Evolutionary conservation across 2,329 filamentous ascomycete species (phyloP).

Genomic region (Diaporthe citrichinensis): DNA sequence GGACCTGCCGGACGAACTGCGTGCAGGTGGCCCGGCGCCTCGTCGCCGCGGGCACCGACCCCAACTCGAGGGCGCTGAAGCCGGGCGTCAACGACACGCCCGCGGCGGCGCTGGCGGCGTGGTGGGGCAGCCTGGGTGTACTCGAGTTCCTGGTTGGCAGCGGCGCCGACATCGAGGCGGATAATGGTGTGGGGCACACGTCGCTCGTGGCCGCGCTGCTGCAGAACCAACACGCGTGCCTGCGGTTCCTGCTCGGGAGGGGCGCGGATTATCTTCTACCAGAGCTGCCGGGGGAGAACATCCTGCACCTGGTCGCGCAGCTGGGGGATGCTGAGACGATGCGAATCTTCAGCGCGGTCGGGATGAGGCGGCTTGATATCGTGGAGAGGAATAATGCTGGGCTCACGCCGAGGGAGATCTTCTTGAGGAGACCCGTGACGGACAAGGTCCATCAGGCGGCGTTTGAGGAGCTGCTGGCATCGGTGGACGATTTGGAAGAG

Average conservation of each 20-base stretch:
- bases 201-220: constrained; percentile 10
- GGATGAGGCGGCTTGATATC: not conserved
- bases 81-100: constrained; percentile 16
- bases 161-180: constrained; percentile 9
- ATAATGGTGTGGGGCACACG: constrained; percentile 4
- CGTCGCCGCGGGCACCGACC: constrained; percentile 6
- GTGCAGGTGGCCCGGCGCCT: not conserved
- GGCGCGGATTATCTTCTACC: constrained; percentile 1
- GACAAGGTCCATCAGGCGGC: not conserved
- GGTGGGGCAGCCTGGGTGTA: constrained; percentile 9
- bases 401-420: not conserved
- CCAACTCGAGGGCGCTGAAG: constrained; percentile 3
- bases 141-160: constrained; percentile 13
- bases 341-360: not conserved
- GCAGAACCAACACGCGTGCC: constrained; percentile 13
- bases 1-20: not conserved
- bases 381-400: constrained; percentile 3
- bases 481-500: not conserved
- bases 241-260: constrained; percentile 9
- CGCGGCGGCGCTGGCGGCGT: constrained; percentile 14
- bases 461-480: not conserved
- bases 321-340: constrained; percentile 4
- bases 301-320: constrained; percentile 15
- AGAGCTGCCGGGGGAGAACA: not conserved
- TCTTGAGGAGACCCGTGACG: not conserved